These are phyloP conservation scores for Eucalyptus tenuipes DNA, from an alignment of 345 rosid species.

Conservation along the genomic window DNA sequence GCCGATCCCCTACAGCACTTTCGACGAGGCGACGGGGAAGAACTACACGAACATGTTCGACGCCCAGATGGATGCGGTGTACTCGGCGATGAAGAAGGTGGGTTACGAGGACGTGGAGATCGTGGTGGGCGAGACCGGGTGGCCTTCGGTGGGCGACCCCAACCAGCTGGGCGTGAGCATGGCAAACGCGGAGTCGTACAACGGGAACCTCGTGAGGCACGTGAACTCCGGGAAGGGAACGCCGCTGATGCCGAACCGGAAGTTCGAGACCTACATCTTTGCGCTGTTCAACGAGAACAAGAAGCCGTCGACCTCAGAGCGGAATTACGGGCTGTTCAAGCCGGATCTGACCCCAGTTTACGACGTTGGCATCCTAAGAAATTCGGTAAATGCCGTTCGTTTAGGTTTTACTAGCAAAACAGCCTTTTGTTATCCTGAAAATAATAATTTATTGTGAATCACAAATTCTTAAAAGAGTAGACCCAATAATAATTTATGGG, in stretches of 20 bases:
- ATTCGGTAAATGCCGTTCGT: neutral
- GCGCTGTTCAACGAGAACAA: conserved; percentile 75
- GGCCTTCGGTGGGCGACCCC: conserved; percentile 73
- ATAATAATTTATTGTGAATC: too few relatives aligned
- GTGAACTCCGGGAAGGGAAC: conserved; percentile 64
- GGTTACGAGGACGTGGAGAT: conserved; percentile 73
- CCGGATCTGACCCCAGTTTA: conserved; percentile 62
- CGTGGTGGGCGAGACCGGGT: conserved; percentile 93
- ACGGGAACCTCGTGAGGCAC: conserved; percentile 69
- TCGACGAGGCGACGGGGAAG: conserved; percentile 43
- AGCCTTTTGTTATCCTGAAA: too few relatives aligned
- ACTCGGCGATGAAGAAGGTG: conserved; percentile 49
- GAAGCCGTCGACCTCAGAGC: conserved; percentile 54
- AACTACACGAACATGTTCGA: conserved; percentile 97
- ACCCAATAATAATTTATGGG: too few relatives aligned
- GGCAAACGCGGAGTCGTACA: conserved; percentile 75
- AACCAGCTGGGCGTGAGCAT: conserved; percentile 44
- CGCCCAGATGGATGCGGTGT: conserved; percentile 91
- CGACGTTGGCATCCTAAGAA: conserved; percentile 51
- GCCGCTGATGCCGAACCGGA: conserved; percentile 79
- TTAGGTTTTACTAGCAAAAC: too few relatives aligned
- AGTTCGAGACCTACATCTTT: conserved; percentile 72
- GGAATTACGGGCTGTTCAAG: conserved; percentile 63
- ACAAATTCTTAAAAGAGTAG: too few relatives aligned
- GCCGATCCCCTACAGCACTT: conserved; percentile 40